Base-by-base conservation (phyloP, 345 rosid genomes). In the Psidium guajava region DNA sequence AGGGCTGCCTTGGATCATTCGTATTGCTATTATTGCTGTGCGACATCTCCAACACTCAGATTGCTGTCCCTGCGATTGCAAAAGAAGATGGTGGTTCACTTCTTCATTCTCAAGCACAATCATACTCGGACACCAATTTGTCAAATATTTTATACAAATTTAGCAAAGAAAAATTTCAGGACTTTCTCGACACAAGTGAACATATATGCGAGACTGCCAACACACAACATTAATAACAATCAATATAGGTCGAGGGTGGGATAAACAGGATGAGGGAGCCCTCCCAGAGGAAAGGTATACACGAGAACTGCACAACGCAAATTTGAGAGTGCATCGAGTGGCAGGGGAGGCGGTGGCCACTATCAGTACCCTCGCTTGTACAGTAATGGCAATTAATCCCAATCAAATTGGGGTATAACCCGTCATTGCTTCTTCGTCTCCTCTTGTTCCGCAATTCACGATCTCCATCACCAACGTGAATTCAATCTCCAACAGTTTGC, bases 1-100 rank as follows among this genome's bases (percentile, higher is more conserved):
- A 92, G 18, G 98, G 98, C 88, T 90, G 96, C 54, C 98, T 95
- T 52, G 98, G 99, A 92, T 95, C 99, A 90, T 92, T 96, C 75
- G 86, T 93, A 84, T 88, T 91, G 82, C 85, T 85, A 3, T 44
- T 84, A 69, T 57, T 61, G 88, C 86, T 89, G 91, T 73, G 93
- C 54, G 95, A 93, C 97, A 93, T 94, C 64, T 85, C 87, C n/a
- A 15, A 69, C 73, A 8, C 80, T 24, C 58, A 69, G 51, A 28
- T 53, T 36, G 28, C 86, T 53, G 49, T 3, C 42, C 44, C 85
- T 73, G 85, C 88, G 20, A 44, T 10, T 20, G 51, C 81, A 47
- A 44, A 84, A 84, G 83, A 55, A 64, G 81, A 20, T 69, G 47
- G 6, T 32, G 47, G 77, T 69, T 69, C 77, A 69, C 18, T 32